A percentile compares a stretch with the other conserved stretches of the same genome.
Evolutionary conservation across 306 rosid genomes (phyloP).

Genomic region (Cucurbita moschata): DNA sequence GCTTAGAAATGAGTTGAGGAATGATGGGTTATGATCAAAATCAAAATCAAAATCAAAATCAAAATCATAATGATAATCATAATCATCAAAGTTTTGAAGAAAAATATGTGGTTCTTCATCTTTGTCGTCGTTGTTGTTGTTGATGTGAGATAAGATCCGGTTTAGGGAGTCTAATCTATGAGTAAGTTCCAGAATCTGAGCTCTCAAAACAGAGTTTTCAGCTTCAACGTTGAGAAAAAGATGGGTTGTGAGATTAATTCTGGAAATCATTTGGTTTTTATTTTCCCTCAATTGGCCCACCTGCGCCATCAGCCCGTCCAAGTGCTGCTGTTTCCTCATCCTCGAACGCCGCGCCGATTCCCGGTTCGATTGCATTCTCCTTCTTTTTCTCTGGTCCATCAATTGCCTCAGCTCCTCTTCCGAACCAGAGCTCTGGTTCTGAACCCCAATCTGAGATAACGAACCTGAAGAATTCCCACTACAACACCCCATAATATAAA

Average conservation of each 20-base stretch:
- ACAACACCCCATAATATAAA: constrained; percentile 19
- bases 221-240: constrained; percentile 28
- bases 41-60: neutral
- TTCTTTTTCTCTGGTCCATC: constrained; percentile 38
- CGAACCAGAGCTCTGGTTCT: constrained; percentile 31
- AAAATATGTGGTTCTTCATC: neutral
- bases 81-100: constrained; percentile 3
- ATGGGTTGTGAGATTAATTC: constrained; percentile 20
- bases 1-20: constrained; percentile 20
- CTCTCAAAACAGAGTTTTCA: constrained; percentile 32
- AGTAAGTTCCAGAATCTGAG: constrained; percentile 30
- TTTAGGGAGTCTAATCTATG: constrained; percentile 41
- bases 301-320: constrained; percentile 30
- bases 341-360: constrained; percentile 51
- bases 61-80: neutral
- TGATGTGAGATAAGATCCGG: constrained; percentile 23
- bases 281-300: constrained; percentile 15
- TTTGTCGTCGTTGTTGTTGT: neutral
- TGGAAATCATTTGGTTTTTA: constrained; percentile 19
- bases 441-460: constrained; percentile 2
- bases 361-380: constrained; percentile 43
- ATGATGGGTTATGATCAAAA: constrained; percentile 17
- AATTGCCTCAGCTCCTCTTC: constrained; percentile 26
- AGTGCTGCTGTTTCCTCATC: constrained; percentile 37
- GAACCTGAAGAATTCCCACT: constrained; percentile 34